phyloP scores from a whole-genome alignment of 192 early-diverging fungal species.

The Coemansia sp. region DNA sequence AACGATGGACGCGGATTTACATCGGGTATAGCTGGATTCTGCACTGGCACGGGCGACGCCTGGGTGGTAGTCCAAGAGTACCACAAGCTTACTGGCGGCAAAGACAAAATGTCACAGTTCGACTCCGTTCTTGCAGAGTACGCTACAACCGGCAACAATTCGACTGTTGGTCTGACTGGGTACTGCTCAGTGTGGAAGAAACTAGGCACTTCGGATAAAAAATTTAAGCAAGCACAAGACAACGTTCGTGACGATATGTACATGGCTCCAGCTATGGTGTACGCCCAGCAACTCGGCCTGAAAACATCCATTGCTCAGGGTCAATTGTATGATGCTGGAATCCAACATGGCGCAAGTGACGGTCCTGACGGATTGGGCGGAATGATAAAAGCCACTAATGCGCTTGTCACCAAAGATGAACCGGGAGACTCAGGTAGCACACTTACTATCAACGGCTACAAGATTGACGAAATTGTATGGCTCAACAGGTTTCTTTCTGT shows the following conservation, averaged over 20 bases:
- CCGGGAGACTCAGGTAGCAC: constrained; percentile 15
- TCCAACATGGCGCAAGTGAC: constrained; percentile 41
- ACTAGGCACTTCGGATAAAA: constrained; percentile 33
- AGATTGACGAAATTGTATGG: constrained; percentile 41
- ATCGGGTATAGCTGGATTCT: constrained; percentile 45
- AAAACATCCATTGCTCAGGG: constrained; percentile 35
- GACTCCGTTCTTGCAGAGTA: constrained; percentile 24
- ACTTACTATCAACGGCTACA: constrained; percentile 24
- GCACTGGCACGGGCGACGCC: constrained; percentile 58
- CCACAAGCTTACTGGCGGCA: constrained; percentile 35
- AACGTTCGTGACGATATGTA: constrained; percentile 46
- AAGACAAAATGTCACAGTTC: constrained; percentile 7
- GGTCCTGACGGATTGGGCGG: constrained; percentile 26
- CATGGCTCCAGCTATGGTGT: constrained; percentile 36
- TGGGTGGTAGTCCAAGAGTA: constrained; percentile 56
- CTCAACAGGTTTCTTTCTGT: constrained; percentile 47
- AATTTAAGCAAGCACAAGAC: constrained; percentile 54
- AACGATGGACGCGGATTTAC: constrained; percentile 43
- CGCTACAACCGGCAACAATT: constrained; percentile 18
- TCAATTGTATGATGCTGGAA: constrained; percentile 58
- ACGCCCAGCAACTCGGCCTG: constrained; percentile 38
- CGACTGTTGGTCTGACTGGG: constrained; percentile 38
- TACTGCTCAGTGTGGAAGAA: constrained; percentile 58
- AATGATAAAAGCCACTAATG: constrained; percentile 28
- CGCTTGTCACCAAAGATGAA: constrained; percentile 18